Evolutionary conservation across 2,329 filamentous ascomycete genomes (phyloP).

Genomic region (Talaromyces amestolkiae): DNA sequence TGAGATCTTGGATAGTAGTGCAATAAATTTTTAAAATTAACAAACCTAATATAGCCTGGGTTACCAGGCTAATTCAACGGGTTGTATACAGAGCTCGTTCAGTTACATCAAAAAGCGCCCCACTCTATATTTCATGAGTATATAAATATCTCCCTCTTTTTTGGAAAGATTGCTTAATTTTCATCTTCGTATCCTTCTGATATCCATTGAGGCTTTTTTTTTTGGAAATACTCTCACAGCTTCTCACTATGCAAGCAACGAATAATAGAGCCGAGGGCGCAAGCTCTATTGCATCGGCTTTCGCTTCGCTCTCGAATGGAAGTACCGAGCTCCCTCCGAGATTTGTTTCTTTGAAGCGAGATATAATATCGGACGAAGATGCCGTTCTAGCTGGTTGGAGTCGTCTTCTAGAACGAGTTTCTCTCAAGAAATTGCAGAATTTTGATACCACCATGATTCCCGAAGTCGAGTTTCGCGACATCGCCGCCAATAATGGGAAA

Average conservation of each 20-base stretch:
- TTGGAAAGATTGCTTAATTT: not conserved
- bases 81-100: not conserved
- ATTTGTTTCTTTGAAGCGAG: constrained; percentile 1
- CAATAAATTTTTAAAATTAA: not conserved
- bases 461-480: constrained; percentile 29
- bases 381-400: constrained; percentile 12
- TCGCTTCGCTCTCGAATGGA: constrained; percentile 11
- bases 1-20: not conserved
- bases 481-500: constrained; percentile 20
- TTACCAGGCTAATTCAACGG: not conserved
- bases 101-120: not conserved
- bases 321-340: not conserved
- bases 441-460: constrained; percentile 30
- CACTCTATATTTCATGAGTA: not conserved
- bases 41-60: not conserved
- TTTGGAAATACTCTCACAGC: not conserved
- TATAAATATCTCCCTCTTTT: not conserved
- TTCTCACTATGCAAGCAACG: constrained; percentile 3
- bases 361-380: not conserved
- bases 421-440: not conserved
- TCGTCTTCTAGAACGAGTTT: constrained; percentile 8
- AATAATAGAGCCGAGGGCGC: constrained; percentile 10
- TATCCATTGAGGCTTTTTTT: not conserved
- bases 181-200: not conserved
- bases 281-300: constrained; percentile 15